phyloP scores from a whole-genome alignment of 345 rosid genomes.

The Ceriops zippeliana region DNA sequence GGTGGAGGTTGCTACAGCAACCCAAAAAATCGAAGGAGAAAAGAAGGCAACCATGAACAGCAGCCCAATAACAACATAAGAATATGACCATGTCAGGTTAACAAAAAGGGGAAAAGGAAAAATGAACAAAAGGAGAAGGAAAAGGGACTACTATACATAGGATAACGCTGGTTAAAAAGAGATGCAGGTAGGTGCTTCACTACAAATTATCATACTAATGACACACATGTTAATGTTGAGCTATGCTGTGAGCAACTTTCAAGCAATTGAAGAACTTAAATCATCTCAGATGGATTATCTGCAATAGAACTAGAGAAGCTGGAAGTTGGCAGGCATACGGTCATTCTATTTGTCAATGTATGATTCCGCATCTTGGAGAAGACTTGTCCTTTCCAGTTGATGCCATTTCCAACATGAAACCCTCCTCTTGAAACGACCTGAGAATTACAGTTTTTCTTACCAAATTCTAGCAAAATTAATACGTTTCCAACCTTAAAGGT shows the following conservation, averaged over 20 bases:
- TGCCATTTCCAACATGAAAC: constrained; percentile 97
- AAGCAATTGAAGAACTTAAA: background rate
- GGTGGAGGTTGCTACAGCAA: no score
- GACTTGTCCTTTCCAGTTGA: constrained; percentile 99
- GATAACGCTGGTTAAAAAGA: no score
- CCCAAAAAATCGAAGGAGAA: no score
- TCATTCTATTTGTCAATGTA: constrained; percentile 93
- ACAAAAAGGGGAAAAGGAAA: no score
- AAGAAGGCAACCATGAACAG: no score
- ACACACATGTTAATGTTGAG: no score
- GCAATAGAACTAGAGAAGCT: constrained; percentile 1
- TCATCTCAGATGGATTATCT: background rate
- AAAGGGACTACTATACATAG: no score
- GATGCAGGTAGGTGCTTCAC: no score
- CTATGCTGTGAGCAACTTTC: background rate
- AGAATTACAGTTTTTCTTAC: constrained; percentile 13
- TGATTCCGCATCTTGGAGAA: constrained; percentile 99
- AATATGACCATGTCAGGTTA: no score
- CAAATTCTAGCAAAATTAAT: constrained; percentile 2
- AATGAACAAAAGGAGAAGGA: no score
- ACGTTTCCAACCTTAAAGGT: constrained; percentile 6
- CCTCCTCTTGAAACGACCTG: constrained; percentile 99
- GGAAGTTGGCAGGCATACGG: constrained; percentile 47
- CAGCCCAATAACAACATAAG: no score
- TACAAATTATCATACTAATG: no score